Evolutionary conservation across 371 early-diverging fungal genomes (phyloP).

Genomic region (Entomophthora muscae): DNA sequence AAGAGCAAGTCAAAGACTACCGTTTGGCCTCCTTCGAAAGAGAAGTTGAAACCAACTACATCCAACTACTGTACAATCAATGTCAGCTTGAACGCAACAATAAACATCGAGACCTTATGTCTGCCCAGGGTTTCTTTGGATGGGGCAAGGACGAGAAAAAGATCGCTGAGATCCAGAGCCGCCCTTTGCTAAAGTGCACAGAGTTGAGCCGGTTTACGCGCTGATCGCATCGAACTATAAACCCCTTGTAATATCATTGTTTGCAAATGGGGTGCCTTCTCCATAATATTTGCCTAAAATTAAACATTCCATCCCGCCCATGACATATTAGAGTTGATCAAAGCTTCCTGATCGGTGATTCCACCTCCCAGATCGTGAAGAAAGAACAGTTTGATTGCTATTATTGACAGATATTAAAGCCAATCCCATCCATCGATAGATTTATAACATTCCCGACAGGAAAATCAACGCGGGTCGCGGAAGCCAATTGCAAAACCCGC

Average conservation of each 20-base stretch:
- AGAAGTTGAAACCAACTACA: slow-evolving; percentile 1
- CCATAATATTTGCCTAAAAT: background rate
- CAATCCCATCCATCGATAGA: no score
- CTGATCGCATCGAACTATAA: background rate
- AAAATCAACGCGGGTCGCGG: no score
- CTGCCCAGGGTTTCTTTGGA: background rate
- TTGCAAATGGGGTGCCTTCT: background rate
- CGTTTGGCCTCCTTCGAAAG: background rate
- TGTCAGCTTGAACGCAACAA: background rate
- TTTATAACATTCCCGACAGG: no score
- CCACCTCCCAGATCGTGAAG: no score
- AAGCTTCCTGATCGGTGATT: no score
- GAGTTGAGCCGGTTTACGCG: background rate
- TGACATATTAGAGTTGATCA: no score
- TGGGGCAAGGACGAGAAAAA: background rate
- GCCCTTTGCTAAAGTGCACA: background rate
- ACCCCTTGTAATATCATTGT: background rate
- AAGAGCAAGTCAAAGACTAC: background rate
- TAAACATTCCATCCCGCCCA: background rate
- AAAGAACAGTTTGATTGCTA: no score
- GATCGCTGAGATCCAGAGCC: background rate
- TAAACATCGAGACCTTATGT: background rate
- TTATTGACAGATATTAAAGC: no score
- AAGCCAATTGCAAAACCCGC: no score
- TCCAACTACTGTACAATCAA: background rate